Evolutionary conservation across 2,329 filamentous ascomycete genomes (phyloP), one percentile per base, ranked within the genome.

Genomic region (Emmonsiellopsis sp.): DNA sequence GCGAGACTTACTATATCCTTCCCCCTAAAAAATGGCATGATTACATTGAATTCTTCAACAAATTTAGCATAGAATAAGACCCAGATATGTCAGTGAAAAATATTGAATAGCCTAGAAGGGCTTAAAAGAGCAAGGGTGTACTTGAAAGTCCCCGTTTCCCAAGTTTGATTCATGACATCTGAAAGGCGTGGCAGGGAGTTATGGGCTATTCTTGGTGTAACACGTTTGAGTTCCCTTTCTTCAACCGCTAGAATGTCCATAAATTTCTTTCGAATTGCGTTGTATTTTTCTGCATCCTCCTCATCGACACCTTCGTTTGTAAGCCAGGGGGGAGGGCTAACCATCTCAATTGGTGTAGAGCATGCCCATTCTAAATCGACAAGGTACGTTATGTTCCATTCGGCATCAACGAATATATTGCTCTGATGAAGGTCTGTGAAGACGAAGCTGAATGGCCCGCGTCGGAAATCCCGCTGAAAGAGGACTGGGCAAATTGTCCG

Each of bases 381-480:
- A 21, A 42, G 49, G 70, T 47, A 58, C 34, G 50, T 69, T 43
- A 71, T 61, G 55, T 69, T 59, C 65, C 68, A 69, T n/a, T 68
- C 53, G 3, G 62, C 49, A 53, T 68, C 63, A 8, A 66, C 61
- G 34, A 66, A 62, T 13, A 66, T 64, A 49, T 74, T 73, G 51
- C 66, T 69, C 46, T 60, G 60, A 48, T 74, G 66, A 10, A 74
- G 58, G 54, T 74, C 71, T 8, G 68, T 72, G 13, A 74, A 61
- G 2, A 49, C 59, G 31, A 65, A 58, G 34, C 65, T 53, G 55
- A 70, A 73, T 1, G 67, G 68, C 1, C 69, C 68, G 31, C 63
- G 51, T 13, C 64, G 60, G 31, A 69, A 59, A 61, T 68, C 62
- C 4, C 58, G 56, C 10, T 42, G 61, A 31, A 58, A 63, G 64